Evolutionary conservation across 257 asterid genomes (phyloP).

Genomic region (Nicotiana tomentosiformis): DNA sequence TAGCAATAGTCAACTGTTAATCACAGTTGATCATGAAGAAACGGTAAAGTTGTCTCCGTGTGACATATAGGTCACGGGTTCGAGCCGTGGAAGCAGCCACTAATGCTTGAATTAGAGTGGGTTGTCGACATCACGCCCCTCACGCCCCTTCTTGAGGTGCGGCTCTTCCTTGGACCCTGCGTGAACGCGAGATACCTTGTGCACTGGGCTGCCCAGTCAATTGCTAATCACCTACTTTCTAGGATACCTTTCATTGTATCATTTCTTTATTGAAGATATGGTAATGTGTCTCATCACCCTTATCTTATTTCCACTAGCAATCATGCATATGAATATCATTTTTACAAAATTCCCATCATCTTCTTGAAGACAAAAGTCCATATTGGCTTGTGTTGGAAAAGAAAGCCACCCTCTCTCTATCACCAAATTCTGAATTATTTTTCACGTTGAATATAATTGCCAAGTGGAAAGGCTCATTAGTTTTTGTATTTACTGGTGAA

Average conservation of each 20-base stretch:
- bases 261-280: constrained; percentile 24
- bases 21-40: not conserved
- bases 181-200: too few relatives aligned
- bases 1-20: constrained; percentile 4
- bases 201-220: not conserved
- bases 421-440: constrained; percentile 6
- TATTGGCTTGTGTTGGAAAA: constrained; percentile 21
- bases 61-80: too few relatives aligned
- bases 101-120: too few relatives aligned
- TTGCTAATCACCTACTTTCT: constrained; percentile 12
- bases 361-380: constrained; percentile 28
- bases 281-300: constrained; percentile 32
- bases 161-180: rapidly evolving
- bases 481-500: constrained; percentile 20
- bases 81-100: too few relatives aligned
- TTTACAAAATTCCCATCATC: constrained; percentile 20
- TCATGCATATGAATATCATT: constrained; percentile 36
- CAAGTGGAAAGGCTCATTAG: constrained; percentile 18
- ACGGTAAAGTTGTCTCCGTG: too few relatives aligned
- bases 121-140: too few relatives aligned
- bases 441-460: constrained; percentile 11
- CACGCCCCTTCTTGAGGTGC: too few relatives aligned
- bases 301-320: constrained; percentile 15
- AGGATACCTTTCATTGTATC: constrained; percentile 11
- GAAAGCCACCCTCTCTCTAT: constrained; percentile 7